Percentiles rank a stretch among this genome's conserved stretches.
Evolutionary conservation across 2,329 filamentous ascomycete genomes (phyloP).

Genomic region (Esteya vermicola): DNA sequence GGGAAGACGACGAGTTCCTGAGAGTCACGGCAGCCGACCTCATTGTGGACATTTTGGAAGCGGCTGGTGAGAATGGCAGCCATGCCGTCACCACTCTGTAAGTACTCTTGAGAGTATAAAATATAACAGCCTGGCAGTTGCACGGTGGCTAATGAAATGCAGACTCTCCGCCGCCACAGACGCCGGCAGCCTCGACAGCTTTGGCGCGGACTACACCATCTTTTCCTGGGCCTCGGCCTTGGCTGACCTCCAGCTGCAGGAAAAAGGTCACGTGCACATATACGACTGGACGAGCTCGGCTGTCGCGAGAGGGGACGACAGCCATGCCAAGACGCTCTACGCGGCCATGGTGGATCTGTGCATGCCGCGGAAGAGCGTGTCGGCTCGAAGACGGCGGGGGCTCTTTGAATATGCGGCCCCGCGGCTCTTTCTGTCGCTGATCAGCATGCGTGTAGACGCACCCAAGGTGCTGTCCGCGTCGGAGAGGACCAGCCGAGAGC

Average conservation of each 20-base stretch:
- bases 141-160: too few species aligned
- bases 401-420: conserved; percentile 7
- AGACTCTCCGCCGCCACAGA: conserved; percentile 4
- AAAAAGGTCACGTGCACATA: not conserved
- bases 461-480: not conserved
- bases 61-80: not conserved
- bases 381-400: not conserved
- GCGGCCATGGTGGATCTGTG: conserved; percentile 7
- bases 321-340: conserved; percentile 3
- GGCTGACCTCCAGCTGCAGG: conserved; percentile 1
- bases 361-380: not conserved
- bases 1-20: not conserved
- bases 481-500: too few species aligned
- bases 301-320: not conserved
- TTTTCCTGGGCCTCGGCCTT: conserved; percentile 5
- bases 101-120: not conserved
- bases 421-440: conserved; percentile 10
- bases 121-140: too few species aligned
- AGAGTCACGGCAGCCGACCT: conserved; percentile 2
- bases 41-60: conserved; percentile 2
- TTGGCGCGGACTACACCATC: conserved; percentile 4
- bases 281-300: conserved; percentile 1
- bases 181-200: conserved; percentile 1
- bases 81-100: conserved; percentile 9
- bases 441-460: conserved; percentile 9